Evolutionary conservation across 208 protist species (phyloP).

Genomic region (Novymonas esmeraldas): DNA sequence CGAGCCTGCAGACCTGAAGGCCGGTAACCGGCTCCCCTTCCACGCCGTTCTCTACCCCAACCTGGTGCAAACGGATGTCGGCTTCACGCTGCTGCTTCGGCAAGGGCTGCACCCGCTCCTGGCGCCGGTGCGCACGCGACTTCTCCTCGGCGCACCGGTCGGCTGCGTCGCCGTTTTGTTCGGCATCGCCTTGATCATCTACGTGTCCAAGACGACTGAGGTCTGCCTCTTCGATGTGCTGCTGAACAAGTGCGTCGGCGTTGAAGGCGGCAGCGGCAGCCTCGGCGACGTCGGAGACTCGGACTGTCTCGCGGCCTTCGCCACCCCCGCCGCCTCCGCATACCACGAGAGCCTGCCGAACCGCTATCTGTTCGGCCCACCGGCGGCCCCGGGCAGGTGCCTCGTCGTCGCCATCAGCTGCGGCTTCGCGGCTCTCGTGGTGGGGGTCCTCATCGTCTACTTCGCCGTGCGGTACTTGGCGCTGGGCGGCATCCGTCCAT

Average conservation of each 20-base stretch:
- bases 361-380: conserved; percentile 37
- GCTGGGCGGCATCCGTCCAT: conserved; percentile 34
- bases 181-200: conserved; percentile 50
- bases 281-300: background rate
- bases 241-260: conserved; percentile 19
- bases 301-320: background rate
- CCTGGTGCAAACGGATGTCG: conserved; percentile 55
- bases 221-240: conserved; percentile 30
- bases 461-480: conserved; percentile 63
- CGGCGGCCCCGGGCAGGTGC: conserved; percentile 35
- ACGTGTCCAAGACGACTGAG: conserved; percentile 25
- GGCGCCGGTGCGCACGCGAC: conserved; percentile 22
- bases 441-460: conserved; percentile 44
- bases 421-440: conserved; percentile 40
- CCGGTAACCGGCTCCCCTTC: conserved; percentile 45
- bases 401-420: conserved; percentile 53
- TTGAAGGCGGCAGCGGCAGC: background rate
- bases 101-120: conserved; percentile 44
- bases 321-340: background rate
- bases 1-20: background rate
- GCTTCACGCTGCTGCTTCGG: conserved; percentile 44
- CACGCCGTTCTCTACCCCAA: conserved; percentile 65
- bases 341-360: conserved; percentile 13
- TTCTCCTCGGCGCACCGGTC: conserved; percentile 43
- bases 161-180: conserved; percentile 44